Base-by-base conservation (phyloP, 1,284 basidiomycete species). In the Heterobasidion annosum region DNA sequence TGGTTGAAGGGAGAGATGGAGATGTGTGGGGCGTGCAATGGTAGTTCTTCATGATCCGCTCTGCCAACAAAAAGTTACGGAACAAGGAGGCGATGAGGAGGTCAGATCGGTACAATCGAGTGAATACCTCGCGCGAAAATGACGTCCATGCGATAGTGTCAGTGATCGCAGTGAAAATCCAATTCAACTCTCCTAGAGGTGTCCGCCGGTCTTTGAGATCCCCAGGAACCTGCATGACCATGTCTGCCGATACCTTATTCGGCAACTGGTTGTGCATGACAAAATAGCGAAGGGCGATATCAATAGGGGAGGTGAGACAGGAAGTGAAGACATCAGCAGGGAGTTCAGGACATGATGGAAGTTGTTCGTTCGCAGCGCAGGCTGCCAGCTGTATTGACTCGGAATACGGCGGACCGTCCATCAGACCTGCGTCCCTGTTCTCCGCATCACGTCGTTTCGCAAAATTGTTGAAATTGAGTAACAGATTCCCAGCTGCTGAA, bases 111-210 rank as follows among this genome's bases (percentile, higher is more conserved):
- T 98, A 99, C 34, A 99, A 75, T 42, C 93, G 83, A 46, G 93
- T 94, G 71, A 99, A 99, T 10, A 94, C 83, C 52, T 96, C 92
- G 51, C 90, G 82, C 18, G 94, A 91, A 65, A 99, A 94, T 0
- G 93, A 93, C 10, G 95, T 94, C 96, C 97, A 99, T 12, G 97
- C 97, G 59, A 99, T 98, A 8, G 96, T 98, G 70, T 99, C 96
- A 15, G 96, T 99, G 59, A 99, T 93, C 44, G 96, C 93, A 1
- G 93, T 98, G 72, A 99, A 98, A 62, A 99, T 98, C 96, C 97
- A 99, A 69, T 98, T 98, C 33, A 99, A 82, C 70, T 99, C 96
- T 52, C 96, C 96, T 1, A 99, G 77, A 0, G 96, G 96, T 2
- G 97, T 98, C 25, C 94, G 81, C 35, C 96, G 81, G 65, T 99